Evolutionary conservation across 768 basidiomycete species (phyloP), one percentile per base, ranked within the genome.

Genomic region (Vararia minispora): DNA sequence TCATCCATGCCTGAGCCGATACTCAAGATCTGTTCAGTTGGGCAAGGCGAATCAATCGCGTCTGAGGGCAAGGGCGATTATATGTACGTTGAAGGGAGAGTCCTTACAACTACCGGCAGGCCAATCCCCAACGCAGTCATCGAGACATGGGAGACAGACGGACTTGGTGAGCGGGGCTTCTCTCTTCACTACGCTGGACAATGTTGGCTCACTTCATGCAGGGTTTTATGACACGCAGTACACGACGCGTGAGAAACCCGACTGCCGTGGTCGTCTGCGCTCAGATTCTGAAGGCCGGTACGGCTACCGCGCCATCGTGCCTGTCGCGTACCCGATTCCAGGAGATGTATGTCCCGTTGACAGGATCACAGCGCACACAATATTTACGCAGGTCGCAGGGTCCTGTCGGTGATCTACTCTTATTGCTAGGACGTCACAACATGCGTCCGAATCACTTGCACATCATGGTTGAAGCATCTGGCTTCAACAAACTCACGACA

Each of bases 21-120:
- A 12, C 26, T 22, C 24, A 12, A 11, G 18, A 28, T 9, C 6
- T 12, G 26, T 13, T 34, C 44, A 87, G 84, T 87, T 40, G 56
- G 64, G 17, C 56, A 68, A 5, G 86, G 87, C 4, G 83, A 69
- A 1, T 74, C 78, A 8, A 91, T 90, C 36, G 85, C 88, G 6
- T 85, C 85, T 0, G 86, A 89, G 56, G 87, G 81, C 40, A 88
- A 85, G 57, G 88, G 87, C 16, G 72, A 86, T 8, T 83, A 87
- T 54, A 63, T 91, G 71, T 87, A 69, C 47, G 79, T 90, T 35
- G 71, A 85, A 52, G 87, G 88, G 1, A 68, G 66, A 3, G 68
- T 90, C 2, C 50, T 74, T 22, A 55, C 54, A 49, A 76, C 73
- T 1, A 59, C 69, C 24, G 84, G 85, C 16, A 60, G 65, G n/a